A percentile compares a stretch with the other conserved stretches of the same genome.
Evolutionary conservation across 2,329 filamentous ascomycete genomes (phyloP).

Genomic region (Alternaria atra): DNA sequence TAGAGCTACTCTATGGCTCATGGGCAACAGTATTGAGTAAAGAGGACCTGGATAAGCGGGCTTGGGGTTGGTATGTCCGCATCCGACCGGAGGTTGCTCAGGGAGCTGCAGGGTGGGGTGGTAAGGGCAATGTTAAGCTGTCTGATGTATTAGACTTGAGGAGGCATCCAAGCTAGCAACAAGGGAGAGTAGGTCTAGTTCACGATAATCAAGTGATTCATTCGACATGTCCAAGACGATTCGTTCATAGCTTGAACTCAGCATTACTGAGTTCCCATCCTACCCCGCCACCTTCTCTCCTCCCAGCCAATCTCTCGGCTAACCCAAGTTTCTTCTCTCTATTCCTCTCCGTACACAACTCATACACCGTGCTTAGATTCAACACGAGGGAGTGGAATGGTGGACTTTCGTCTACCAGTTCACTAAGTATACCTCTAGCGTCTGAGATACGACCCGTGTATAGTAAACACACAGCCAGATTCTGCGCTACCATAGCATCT

Average conservation of each 20-base stretch:
- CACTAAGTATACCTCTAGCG: conserved; percentile 73
- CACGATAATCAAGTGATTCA: background rate
- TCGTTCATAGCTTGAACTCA: conserved; percentile 75
- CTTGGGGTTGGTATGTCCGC: conserved; percentile 83
- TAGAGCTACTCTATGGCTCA: conserved; percentile 76
- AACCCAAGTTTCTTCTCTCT: conserved; percentile 74
- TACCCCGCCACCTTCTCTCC: conserved; percentile 60
- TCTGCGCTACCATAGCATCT: conserved; percentile 79
- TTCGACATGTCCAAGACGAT: background rate
- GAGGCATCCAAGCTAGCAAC: conserved; percentile 16
- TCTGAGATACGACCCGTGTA: conserved; percentile 76
- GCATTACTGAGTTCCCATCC: conserved; percentile 76
- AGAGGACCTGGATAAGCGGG: conserved; percentile 75
- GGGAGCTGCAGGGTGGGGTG: conserved; percentile 83
- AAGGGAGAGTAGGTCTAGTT: background rate
- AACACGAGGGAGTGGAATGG: conserved; percentile 82
- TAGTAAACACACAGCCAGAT: conserved; percentile 82
- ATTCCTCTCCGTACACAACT: conserved; percentile 84
- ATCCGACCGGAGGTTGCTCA: conserved; percentile 78
- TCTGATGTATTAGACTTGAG: conserved; percentile 63
- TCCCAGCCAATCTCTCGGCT: conserved; percentile 72
- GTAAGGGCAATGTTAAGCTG: conserved; percentile 75
- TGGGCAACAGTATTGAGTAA: conserved; percentile 72
- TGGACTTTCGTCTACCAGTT: conserved; percentile 66
- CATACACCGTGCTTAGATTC: conserved; percentile 90